Evolutionary conservation across 768 basidiomycete species (phyloP).

Genomic region (Suillus spraguei): DNA sequence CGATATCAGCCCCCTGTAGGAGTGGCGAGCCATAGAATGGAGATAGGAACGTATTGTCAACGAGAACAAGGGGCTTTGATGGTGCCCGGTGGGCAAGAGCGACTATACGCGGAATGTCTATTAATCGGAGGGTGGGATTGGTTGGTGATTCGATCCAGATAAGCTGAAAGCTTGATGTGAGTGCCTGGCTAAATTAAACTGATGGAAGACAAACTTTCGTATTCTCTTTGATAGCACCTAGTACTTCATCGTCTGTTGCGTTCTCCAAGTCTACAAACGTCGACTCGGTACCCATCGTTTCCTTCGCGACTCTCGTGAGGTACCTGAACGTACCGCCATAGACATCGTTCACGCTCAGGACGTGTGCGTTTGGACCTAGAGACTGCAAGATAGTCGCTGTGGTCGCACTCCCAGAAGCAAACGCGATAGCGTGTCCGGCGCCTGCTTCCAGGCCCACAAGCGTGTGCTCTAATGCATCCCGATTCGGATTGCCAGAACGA

Average conservation of each 20-base stretch:
- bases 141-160: conserved; percentile 97
- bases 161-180: conserved; percentile 47
- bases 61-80: conserved; percentile 73
- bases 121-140: conserved; percentile 88
- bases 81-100: conserved; percentile 64
- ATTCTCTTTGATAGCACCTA: conserved; percentile 68
- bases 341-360: conserved; percentile 89
- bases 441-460: conserved; percentile 81
- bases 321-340: conserved; percentile 95
- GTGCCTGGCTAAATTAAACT: not conserved
- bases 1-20: conserved; percentile 81
- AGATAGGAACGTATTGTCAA: conserved; percentile 95
- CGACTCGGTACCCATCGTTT: conserved; percentile 66
- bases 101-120: conserved; percentile 76
- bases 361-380: conserved; percentile 72
- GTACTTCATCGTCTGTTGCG: conserved; percentile 62
- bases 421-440: conserved; percentile 73
- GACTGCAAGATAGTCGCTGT: conserved; percentile 84
- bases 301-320: conserved; percentile 63
- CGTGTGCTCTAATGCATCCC: conserved; percentile 74
- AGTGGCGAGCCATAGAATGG: conserved; percentile 92
- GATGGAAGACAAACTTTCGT: conserved; percentile 64
- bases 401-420: conserved; percentile 83
- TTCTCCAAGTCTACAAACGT: conserved; percentile 84
- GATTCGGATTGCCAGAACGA: conserved; percentile 87